Evolutionary conservation across 2,329 filamentous ascomycete species (phyloP), one percentile per base, ranked within the genome.

Genomic region (Calonectria multiphialidica): DNA sequence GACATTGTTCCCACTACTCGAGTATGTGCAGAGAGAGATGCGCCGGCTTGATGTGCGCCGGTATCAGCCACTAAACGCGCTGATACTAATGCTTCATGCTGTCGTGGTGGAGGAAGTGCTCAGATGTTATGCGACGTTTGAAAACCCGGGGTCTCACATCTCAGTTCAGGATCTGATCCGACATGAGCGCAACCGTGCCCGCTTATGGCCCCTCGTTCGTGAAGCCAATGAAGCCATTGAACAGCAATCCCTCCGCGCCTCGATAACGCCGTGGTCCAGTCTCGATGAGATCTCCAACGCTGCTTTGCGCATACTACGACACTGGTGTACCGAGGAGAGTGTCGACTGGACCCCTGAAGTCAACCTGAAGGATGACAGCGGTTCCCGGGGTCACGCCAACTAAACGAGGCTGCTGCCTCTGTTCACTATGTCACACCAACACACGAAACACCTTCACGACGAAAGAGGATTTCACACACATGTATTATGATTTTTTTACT

Each of bases 311-410:
- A 78, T 88, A 5, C 79, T 89, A 74, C 81, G 81, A 3, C 79
- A 81, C 28, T 89, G 87, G 85, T 86, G 84, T 53, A 81, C 83
- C 10, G 82, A 84, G 3, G 86, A 89, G 71, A 79, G 80, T 6
- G 83, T 88, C n/a, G 80, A 83, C 21, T 90, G 88, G 88, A 77
- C 78, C n/a, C 82, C 86, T 1, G 82, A 85, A 75, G 78, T 86
- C 30, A 75, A 75, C 18, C 72, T 81, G 15, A 77, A 72, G 49
- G 80, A 64, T 35, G 57, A 68, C 15, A 15, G 13, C 15, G 37
- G 53, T 21, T 53, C 68, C 5, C 45, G 45, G 35, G 33, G 12
- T n/a, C 53, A 63, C 45, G 21, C 35, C 33, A 66, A 44, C 53
- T 66, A 42, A 66, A 66, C 8, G 21, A 37, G 12, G n/a, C 13